Conservation (phyloP, 1,139 yeast genomes). For the Yamadazyma diddensiae region DNA sequence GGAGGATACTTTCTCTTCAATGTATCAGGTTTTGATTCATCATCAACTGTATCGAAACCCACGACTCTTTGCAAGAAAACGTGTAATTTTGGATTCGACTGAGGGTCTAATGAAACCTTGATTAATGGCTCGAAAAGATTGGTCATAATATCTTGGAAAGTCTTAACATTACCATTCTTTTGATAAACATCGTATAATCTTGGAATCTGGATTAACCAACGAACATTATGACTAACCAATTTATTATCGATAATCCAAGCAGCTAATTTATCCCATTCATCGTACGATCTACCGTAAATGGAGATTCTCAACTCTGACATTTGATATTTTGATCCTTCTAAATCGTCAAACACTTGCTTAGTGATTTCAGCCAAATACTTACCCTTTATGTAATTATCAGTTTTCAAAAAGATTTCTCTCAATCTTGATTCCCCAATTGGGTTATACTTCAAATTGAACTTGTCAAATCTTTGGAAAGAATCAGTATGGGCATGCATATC, state of each 20-base stretch:
- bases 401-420: slow-evolving; percentile 91
- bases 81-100: slow-evolving; percentile 82
- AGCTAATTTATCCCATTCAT: slow-evolving; percentile 96
- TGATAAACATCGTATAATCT: slow-evolving; percentile 88
- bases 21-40: slow-evolving; percentile 89
- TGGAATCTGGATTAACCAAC: slow-evolving; percentile 97
- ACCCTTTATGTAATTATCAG: slow-evolving; percentile 90
- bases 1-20: slow-evolving; percentile 78
- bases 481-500: slow-evolving; percentile 99
- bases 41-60: slow-evolving; percentile 98
- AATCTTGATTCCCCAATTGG: slow-evolving; percentile 98
- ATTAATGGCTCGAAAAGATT: slow-evolving; percentile 88
- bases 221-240: slow-evolving; percentile 85
- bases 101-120: slow-evolving; percentile 84
- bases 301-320: slow-evolving; percentile 96
- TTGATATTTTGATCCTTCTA: slow-evolving; percentile 93
- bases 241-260: slow-evolving; percentile 94
- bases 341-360: slow-evolving; percentile 86
- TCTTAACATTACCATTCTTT: slow-evolving; percentile 64
- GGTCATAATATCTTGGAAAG: slow-evolving; percentile 71
- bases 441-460: slow-evolving; percentile 93
- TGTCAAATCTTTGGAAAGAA: slow-evolving; percentile 96
- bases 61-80: slow-evolving; percentile 89
- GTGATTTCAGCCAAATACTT: slow-evolving; percentile 90
- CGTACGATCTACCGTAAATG: slow-evolving; percentile 81